Percentiles rank a stretch among this genome's conserved stretches.
Conservation (phyloP, 2,329 filamentous ascomycete species). For the Colletotrichum higginsianum region DNA sequence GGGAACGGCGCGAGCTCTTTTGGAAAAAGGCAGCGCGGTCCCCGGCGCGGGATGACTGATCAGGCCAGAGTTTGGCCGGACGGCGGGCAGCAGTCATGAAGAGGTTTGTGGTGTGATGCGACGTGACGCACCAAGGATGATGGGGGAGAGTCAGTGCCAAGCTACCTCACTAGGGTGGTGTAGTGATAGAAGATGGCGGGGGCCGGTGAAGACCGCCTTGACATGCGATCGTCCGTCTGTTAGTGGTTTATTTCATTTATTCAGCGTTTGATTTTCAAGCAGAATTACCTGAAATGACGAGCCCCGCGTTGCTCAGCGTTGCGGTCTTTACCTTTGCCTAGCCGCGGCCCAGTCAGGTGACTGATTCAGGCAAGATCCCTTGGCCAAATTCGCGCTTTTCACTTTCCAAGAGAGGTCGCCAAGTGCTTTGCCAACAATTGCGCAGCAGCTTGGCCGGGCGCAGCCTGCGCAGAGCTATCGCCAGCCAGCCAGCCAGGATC, state of each 20-base stretch:
- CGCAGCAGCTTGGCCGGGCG: constrained; percentile 40
- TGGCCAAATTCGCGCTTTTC: background rate
- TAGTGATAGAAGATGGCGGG: constrained; percentile 8
- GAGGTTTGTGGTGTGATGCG: background rate
- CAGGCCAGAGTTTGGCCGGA: constrained; percentile 11
- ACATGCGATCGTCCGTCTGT: background rate
- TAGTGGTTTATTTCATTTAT: background rate
- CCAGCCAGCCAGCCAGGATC: background rate
- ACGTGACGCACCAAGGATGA: background rate
- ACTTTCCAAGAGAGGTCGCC: background rate
- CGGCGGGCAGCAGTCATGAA: background rate
- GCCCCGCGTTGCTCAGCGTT: constrained; percentile 5
- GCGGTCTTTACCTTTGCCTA: constrained; percentile 9
- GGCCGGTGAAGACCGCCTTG: background rate
- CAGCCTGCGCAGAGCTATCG: constrained; percentile 2
- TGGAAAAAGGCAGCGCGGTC: background rate
- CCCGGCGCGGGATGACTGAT: constrained; percentile 14
- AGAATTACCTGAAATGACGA: background rate
- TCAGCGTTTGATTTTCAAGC: background rate
- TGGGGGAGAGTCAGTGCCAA: too few relatives aligned
- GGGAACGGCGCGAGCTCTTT: constrained; percentile 14
- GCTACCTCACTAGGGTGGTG: background rate
- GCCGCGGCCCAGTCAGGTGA: constrained; percentile 20
- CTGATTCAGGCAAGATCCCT: constrained; percentile 7
- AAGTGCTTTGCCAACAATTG: constrained; percentile 34